phyloP scores from a whole-genome alignment of 2,329 filamentous ascomycete species.

The Trichoderma sp. region DNA sequence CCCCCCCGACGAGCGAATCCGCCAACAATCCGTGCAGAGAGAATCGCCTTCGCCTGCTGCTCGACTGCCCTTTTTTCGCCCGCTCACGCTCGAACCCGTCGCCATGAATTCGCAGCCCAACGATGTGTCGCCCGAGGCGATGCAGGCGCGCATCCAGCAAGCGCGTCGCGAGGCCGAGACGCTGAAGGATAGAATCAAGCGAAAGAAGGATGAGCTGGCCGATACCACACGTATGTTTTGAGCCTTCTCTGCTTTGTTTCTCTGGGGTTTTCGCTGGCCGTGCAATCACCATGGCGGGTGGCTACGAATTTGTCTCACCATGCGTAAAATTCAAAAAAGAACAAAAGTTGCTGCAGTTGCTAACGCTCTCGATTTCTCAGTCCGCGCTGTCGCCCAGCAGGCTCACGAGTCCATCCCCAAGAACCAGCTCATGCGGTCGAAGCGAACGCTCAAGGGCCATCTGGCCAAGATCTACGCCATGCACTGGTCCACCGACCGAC shows the following conservation, averaged over 20 bases:
- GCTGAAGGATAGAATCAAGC: conserved; percentile 97
- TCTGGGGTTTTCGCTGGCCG: conserved; percentile 8
- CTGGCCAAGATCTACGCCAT: conserved; percentile 99
- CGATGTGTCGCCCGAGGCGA: conserved; percentile 72
- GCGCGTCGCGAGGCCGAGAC: conserved; percentile 97
- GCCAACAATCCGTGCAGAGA: conserved; percentile 19
- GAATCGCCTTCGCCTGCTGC: conserved; percentile 28
- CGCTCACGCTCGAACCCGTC: conserved; percentile 31
- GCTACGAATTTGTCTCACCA: background rate
- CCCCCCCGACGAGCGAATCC: conserved; percentile 35
- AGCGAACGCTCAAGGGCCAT: conserved; percentile 95
- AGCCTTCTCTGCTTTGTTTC: conserved; percentile 6
- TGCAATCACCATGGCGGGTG: background rate
- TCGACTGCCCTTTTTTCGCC: conserved; percentile 23
- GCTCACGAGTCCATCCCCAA: conserved; percentile 90
- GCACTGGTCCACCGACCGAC: conserved; percentile 99
- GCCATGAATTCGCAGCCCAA: conserved; percentile 62
- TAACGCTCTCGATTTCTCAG: conserved; percentile 54
- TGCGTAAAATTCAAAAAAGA: background rate
- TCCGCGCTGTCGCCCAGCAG: conserved; percentile 89
- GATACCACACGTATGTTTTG: conserved; percentile 89
- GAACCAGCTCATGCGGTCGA: conserved; percentile 94
- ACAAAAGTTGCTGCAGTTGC: background rate
- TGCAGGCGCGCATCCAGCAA: conserved; percentile 91
- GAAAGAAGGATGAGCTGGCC: conserved; percentile 99